Conservation (phyloP, 1,284 basidiomycete genomes). For the Microbotryum violaceum region DNA sequence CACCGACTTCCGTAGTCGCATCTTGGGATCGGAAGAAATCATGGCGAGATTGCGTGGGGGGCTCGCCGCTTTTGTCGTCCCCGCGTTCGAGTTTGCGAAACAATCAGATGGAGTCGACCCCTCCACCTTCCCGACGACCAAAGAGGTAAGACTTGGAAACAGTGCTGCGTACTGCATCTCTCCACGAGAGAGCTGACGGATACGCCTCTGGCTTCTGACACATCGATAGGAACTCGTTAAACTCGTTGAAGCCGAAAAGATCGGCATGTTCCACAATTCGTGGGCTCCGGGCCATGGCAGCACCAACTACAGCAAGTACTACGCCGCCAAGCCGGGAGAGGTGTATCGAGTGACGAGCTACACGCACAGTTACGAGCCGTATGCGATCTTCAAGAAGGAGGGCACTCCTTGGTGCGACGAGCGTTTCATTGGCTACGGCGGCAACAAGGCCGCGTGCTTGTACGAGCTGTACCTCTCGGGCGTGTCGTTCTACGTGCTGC, state of each 20-base stretch:
- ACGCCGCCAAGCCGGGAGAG: conserved; percentile 54
- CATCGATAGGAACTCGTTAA: conserved; percentile 49
- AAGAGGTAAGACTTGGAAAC: conserved; percentile 47
- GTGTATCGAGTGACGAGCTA: conserved; percentile 65
- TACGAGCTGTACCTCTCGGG: conserved; percentile 60
- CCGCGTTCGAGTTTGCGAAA: conserved; percentile 66
- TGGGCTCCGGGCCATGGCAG: conserved; percentile 72
- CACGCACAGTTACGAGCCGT: conserved; percentile 74
- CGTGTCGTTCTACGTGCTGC: conserved; percentile 66
- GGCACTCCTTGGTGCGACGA: conserved; percentile 77
- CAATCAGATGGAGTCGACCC: conserved; percentile 56
- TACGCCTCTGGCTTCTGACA: background rate
- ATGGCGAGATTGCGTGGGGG: conserved; percentile 48
- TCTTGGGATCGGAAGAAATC: conserved; percentile 44
- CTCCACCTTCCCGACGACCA: conserved; percentile 55
- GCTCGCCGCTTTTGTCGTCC: conserved; percentile 60
- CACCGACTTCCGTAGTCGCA: conserved; percentile 60
- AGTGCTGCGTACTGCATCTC: background rate
- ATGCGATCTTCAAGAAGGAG: conserved; percentile 67
- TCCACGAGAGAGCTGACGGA: background rate
- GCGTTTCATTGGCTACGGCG: conserved; percentile 77
- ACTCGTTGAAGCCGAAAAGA: conserved; percentile 50
- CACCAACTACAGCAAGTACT: conserved; percentile 65
- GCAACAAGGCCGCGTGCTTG: conserved; percentile 59
- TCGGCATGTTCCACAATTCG: conserved; percentile 64